phyloP scores from a whole-genome alignment of 768 basidiomycete species.

The Calvatia gigantea region DNA sequence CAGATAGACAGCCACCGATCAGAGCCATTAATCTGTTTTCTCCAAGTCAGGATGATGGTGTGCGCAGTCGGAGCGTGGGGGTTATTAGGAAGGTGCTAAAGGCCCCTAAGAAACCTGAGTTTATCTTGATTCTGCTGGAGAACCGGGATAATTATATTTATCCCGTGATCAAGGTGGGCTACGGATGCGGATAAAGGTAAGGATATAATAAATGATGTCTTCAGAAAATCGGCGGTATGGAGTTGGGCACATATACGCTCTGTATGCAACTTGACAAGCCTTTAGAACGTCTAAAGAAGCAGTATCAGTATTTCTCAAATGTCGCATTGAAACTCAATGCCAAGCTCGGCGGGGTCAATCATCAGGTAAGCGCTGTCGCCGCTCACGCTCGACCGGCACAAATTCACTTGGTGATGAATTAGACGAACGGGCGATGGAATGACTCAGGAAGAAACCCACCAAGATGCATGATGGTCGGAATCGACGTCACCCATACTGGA shows the following conservation, averaged over 20 bases:
- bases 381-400: not conserved
- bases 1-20: conserved; percentile 30
- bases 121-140: conserved; percentile 70
- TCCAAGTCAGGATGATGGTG: conserved; percentile 26
- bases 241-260: conserved; percentile 70
- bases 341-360: conserved; percentile 81
- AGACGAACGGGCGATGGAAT: conserved; percentile 50
- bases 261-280: conserved; percentile 69
- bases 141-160: conserved; percentile 72
- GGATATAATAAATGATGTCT: too few relatives aligned
- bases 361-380: conserved; percentile 34
- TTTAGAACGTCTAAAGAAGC: conserved; percentile 46
- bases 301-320: conserved; percentile 82
- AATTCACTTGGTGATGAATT: conserved; percentile 31
- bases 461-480: conserved; percentile 85
- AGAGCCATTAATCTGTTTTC: conserved; percentile 34
- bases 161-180: conserved; percentile 69
- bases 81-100: conserved; percentile 40
- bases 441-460: conserved; percentile 66
- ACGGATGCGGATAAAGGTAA: too few relatives aligned
- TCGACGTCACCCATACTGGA: conserved; percentile 81
- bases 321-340: conserved; percentile 80
- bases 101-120: conserved; percentile 41
- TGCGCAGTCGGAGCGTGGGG: conserved; percentile 33
- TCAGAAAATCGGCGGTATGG: conserved; percentile 64